phyloP scores from a whole-genome alignment of 2,329 filamentous ascomycete genomes.

The Penicillium nordicum region DNA sequence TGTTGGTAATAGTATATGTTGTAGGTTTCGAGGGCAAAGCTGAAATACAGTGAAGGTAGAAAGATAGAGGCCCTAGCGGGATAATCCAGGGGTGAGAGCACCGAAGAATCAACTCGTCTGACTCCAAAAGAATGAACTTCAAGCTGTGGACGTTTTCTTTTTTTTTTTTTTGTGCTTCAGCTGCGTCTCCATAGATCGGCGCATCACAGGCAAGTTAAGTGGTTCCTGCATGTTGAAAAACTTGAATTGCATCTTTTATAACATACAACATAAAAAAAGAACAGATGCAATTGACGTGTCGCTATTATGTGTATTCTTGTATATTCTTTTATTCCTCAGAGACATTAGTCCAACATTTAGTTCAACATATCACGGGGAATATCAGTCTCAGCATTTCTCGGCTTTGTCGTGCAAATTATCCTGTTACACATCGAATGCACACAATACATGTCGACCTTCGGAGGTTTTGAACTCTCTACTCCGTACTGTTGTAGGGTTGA shows the following conservation, averaged over 20 bases:
- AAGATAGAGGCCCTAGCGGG: too few relatives aligned
- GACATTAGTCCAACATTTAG: background rate
- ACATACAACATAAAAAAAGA: background rate
- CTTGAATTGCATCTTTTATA: too few relatives aligned
- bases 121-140: too few relatives aligned
- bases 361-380: background rate
- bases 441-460: background rate
- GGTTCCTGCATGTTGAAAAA: conserved; percentile 6
- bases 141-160: background rate
- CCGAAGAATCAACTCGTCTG: background rate
- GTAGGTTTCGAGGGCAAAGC: background rate
- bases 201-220: background rate
- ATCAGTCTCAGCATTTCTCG: background rate
- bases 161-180: background rate
- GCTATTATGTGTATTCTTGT: background rate
- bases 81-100: too few relatives aligned
- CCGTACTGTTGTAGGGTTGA: too few relatives aligned
- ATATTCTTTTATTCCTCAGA: too few relatives aligned
- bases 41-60: background rate
- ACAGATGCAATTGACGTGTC: background rate
- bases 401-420: background rate
- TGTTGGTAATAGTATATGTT: background rate
- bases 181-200: background rate
- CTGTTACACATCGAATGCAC: conserved; percentile 1
- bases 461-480: background rate